These are phyloP conservation scores for Pseudonitzschia pungens DNA, from an alignment of 108 stramenopile genomes.

Conservation along the genomic window DNA sequence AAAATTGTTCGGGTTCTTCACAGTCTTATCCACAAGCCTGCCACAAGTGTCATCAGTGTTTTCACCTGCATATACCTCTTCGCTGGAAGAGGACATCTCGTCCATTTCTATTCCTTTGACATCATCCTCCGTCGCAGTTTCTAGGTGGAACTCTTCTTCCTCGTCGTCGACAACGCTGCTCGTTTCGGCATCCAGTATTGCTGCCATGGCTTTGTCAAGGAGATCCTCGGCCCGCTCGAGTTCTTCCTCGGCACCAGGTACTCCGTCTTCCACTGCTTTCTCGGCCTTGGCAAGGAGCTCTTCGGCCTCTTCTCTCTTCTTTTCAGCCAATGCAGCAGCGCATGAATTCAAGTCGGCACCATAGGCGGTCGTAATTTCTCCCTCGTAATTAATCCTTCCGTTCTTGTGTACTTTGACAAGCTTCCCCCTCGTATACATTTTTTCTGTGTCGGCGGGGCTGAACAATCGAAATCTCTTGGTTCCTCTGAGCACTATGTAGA, in stretches of 20 bases:
- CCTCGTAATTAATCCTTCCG: conserved; percentile 81
- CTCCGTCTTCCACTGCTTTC: conserved; percentile 41
- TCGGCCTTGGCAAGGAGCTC: conserved; percentile 15
- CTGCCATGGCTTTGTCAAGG: conserved; percentile 74
- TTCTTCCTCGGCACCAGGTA: conserved; percentile 40
- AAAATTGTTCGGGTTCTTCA: conserved; percentile 34
- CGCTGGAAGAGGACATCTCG: conserved; percentile 21
- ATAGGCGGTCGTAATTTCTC: conserved; percentile 26
- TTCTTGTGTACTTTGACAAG: conserved; percentile 80
- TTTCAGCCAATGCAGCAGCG: conserved; percentile 38
- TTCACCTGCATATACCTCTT: conserved; percentile 22
- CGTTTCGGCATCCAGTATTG: conserved; percentile 64
- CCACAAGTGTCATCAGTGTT: background rate
- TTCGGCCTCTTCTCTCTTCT: conserved; percentile 51
- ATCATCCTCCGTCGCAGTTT: conserved; percentile 21
- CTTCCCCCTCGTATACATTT: conserved; percentile 72
- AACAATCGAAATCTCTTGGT: conserved; percentile 86
- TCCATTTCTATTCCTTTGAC: conserved; percentile 34
- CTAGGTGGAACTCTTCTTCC: conserved; percentile 36
- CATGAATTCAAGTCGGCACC: conserved; percentile 34
- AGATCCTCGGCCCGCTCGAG: conserved; percentile 59
- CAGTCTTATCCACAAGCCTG: conserved; percentile 17
- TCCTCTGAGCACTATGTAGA: conserved; percentile 88
- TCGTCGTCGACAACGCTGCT: conserved; percentile 33
- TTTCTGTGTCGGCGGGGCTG: conserved; percentile 52